Evolutionary conservation across 2,329 filamentous ascomycete species (phyloP), one percentile per base, ranked within the genome.

Genomic region (Myrmaecium sp.): DNA sequence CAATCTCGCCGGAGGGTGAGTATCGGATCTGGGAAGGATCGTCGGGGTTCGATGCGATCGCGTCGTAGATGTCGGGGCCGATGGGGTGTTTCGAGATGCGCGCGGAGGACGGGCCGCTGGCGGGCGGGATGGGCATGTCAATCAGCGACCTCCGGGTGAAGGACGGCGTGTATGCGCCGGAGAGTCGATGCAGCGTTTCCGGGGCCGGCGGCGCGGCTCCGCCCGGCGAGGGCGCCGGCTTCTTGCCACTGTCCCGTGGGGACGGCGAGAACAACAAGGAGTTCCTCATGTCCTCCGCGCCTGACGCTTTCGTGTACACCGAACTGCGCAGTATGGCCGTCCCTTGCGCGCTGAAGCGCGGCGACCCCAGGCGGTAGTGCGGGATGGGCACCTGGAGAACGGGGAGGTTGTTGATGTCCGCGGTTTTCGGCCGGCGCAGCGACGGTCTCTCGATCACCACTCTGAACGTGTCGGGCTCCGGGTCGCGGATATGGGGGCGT

Each of bases 1-100:
- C 75, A 12, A 98, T 84, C 21, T 81, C 68, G 25, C 74, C 72
- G 7, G 69, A 70, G 4, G 72, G 51, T 11, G 80, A 74, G 49
- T 91, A 93, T 31, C 81, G 76, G 13, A 98, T 86, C 30, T 93
- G 72, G 1, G 74, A 61, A 24, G 69, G 66, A 45, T 92, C 73
- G 47, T 95, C 80, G 25, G 86, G 82, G 36, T 82, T 76, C 37
- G 76, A 71, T 5, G 80, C 80, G 30, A 95, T 62, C 4, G 62
- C 58, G 46, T 93, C 82, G 47, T 84, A 95, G 52, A 94, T 79
- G 35, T 70, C 65, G 1, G 83, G 77, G 3, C 44, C 42, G 23
- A 53, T 51, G 5, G 50, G 44, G 9, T 40, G 28, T 5, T 49
- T 49, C n/a, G 50, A 52, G 10, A 49, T 36, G 12, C 47, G 44